Percentiles rank a stretch among this genome's conserved stretches.
Conservation (phyloP, 768 basidiomycete species). For the Trametes cubensis region DNA sequence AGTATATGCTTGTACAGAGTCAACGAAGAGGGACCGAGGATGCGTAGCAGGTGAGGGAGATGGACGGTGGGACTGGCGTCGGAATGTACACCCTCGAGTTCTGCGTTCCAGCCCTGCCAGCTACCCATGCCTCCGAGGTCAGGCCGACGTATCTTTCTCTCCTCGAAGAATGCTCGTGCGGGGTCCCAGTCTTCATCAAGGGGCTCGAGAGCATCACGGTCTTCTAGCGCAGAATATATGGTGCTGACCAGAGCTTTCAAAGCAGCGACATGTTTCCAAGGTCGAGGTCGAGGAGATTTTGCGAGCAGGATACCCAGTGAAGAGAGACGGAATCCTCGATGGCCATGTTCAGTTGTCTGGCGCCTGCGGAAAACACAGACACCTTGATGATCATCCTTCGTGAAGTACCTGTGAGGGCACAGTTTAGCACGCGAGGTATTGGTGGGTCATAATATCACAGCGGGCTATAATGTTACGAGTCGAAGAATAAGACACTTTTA, state of each 20-base stretch:
- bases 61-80: conserved; percentile 61
- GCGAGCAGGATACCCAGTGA: conserved; percentile 77
- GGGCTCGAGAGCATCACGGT: conserved; percentile 50
- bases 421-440: background rate
- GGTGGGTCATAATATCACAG: no score
- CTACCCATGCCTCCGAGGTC: conserved; percentile 58
- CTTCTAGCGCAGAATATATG: conserved; percentile 56
- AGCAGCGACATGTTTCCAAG: conserved; percentile 71
- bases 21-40: conserved; percentile 76
- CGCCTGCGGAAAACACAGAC: conserved; percentile 76
- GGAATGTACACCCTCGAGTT: conserved; percentile 53
- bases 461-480: no score
- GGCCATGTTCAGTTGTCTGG: conserved; percentile 67
- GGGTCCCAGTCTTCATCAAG: conserved; percentile 64
- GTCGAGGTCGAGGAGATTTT: conserved; percentile 64
- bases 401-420: conserved; percentile 60
- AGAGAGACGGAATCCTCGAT: conserved; percentile 78
- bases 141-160: conserved; percentile 51
- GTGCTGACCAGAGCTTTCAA: conserved; percentile 60
- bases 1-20: conserved; percentile 82
- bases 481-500: no score
- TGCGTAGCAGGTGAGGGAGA: conserved; percentile 73
- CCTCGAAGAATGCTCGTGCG: conserved; percentile 64
- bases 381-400: conserved; percentile 66
- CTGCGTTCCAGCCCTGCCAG: conserved; percentile 72